Conservation (phyloP, 2,329 filamentous ascomycete species). For the Colletotrichum melonis region DNA sequence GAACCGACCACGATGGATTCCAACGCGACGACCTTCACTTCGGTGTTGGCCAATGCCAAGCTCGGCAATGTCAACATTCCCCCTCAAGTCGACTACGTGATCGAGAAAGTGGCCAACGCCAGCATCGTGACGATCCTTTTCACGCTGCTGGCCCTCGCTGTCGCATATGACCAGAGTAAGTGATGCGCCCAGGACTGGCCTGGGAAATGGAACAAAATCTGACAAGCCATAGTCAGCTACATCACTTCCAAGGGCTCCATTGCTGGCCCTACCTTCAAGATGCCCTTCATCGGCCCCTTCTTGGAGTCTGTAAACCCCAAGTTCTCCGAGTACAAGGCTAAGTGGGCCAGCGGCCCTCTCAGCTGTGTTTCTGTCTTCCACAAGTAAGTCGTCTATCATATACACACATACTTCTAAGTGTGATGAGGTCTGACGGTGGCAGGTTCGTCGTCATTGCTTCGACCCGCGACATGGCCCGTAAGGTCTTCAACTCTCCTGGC, state of each 20-base stretch:
- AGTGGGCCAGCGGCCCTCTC: slow-evolving; percentile 91
- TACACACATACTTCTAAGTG: not conserved
- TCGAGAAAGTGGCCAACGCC: slow-evolving; percentile 66
- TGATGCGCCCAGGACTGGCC: slow-evolving; percentile 37
- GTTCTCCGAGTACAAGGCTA: slow-evolving; percentile 89
- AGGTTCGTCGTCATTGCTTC: slow-evolving; percentile 98
- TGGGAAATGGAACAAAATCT: not conserved
- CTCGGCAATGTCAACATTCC: slow-evolving; percentile 61
- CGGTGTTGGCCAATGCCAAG: slow-evolving; percentile 73
- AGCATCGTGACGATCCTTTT: slow-evolving; percentile 71
- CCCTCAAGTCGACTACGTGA: slow-evolving; percentile 65
- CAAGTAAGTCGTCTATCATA: slow-evolving; percentile 65
- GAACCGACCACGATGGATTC: slow-evolving; percentile 57
- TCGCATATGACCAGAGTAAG: slow-evolving; percentile 93
- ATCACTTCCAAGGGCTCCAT: slow-evolving; percentile 81
- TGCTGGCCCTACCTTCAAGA: slow-evolving; percentile 79
- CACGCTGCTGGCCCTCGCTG: slow-evolving; percentile 76
- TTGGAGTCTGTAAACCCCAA: slow-evolving; percentile 91
- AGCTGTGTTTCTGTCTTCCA: slow-evolving; percentile 99
- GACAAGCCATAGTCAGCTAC: slow-evolving; percentile 72
- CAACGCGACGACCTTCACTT: slow-evolving; percentile 76
- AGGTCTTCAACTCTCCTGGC: slow-evolving; percentile 92
- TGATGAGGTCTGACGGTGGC: slow-evolving; percentile 23
- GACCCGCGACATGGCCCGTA: slow-evolving; percentile 92
- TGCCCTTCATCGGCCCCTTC: slow-evolving; percentile 95